Conservation (phyloP, 345 rosid species). For the Corchorus olitorius region DNA sequence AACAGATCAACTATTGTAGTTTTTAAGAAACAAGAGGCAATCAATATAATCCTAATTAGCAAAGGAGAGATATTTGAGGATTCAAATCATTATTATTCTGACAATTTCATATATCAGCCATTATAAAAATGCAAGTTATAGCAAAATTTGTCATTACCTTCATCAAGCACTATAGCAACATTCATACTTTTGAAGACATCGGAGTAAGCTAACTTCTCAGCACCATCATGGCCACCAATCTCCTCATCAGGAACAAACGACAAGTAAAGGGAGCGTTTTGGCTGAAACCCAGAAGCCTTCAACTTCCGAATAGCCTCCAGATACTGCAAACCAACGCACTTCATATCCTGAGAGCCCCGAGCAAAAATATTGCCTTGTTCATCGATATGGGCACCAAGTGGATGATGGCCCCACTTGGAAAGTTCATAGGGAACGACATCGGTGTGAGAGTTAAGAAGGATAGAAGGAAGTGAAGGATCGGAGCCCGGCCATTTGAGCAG, state of each 20-base stretch:
- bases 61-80: neutral
- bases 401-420: conserved; percentile 77
- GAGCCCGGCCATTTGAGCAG: conserved; percentile 85
- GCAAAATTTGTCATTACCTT: conserved; percentile 46
- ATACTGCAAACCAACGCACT: conserved; percentile 96
- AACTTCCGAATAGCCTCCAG: conserved; percentile 81
- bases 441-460: conserved; percentile 92
- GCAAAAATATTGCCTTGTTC: conserved; percentile 69
- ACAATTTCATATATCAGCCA: neutral
- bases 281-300: conserved; percentile 60
- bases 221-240: conserved; percentile 94
- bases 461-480: conserved; percentile 58
- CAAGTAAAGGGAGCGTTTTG: conserved; percentile 72
- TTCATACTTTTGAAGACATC: conserved; percentile 61
- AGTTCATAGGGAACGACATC: conserved; percentile 88
- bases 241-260: conserved; percentile 91
- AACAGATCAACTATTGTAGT: neutral
- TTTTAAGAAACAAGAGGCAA: neutral
- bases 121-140: neutral
- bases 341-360: conserved; percentile 98
- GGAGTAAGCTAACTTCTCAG: conserved; percentile 66
- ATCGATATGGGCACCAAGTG: conserved; percentile 78
- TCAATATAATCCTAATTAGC: neutral
- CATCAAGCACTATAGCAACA: conserved; percentile 82
- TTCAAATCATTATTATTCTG: too few relatives aligned